phyloP scores from a whole-genome alignment of 176 grass and related monocot genomes.

The Oropetium thomaeum region DNA sequence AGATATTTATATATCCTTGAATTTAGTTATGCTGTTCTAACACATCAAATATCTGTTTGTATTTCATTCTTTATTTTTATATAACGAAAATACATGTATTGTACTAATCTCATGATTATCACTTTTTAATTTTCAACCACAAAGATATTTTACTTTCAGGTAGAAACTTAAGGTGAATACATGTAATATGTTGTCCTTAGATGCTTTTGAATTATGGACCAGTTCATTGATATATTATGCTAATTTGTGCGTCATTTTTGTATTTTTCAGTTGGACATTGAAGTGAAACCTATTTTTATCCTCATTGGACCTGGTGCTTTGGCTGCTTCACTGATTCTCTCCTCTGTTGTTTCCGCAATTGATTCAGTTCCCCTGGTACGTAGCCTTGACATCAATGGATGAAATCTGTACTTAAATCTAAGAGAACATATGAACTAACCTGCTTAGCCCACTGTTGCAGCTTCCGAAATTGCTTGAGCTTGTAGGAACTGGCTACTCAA shows the following conservation, averaged over 20 bases:
- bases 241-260: background rate
- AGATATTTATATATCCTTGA: background rate
- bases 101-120: background rate
- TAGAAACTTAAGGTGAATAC: background rate
- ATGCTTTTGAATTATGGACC: background rate
- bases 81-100: background rate
- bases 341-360: constrained; percentile 58
- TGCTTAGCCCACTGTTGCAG: constrained; percentile 32
- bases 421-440: constrained; percentile 11
- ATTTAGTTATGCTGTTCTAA: background rate
- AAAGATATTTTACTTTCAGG: background rate
- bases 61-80: background rate
- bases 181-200: background rate
- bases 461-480: constrained; percentile 77
- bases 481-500: constrained; percentile 52
- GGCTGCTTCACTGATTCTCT: constrained; percentile 49
- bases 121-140: background rate
- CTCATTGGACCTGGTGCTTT: constrained; percentile 57
- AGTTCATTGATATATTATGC: constrained; percentile 2
- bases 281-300: constrained; percentile 52
- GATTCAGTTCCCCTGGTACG: constrained; percentile 90
- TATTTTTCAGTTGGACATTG: constrained; percentile 65
- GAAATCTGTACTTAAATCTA: background rate
- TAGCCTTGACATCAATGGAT: background rate
- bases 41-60: background rate